Conservation (phyloP, 331 rosid species). For the Pyracantha coccinea region DNA sequence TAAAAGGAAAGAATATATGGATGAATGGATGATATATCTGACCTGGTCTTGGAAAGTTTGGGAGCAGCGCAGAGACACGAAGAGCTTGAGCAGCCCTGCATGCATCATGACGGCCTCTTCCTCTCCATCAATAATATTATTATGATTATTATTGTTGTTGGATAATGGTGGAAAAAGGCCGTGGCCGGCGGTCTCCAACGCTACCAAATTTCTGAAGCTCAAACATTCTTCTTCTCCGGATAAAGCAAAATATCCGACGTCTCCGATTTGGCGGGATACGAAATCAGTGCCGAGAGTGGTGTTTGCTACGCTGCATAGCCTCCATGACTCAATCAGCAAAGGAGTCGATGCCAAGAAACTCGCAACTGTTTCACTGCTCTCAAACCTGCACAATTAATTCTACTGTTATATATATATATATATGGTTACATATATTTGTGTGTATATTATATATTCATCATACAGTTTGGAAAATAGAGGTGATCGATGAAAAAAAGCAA, state of each 20-base stretch:
- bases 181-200: constrained; percentile 24
- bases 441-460: background rate
- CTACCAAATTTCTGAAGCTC: constrained; percentile 25
- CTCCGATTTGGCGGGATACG: constrained; percentile 23
- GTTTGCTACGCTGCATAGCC: constrained; percentile 54
- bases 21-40: background rate
- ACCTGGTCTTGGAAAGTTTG: constrained; percentile 40
- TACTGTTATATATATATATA: background rate
- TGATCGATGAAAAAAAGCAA: background rate
- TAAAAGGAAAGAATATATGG: background rate
- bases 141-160: constrained; percentile 10
- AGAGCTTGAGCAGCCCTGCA: constrained; percentile 41
- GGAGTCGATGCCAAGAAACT: constrained; percentile 60
- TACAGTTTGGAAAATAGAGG: background rate
- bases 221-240: constrained; percentile 20
- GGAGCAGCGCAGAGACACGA: constrained; percentile 11
- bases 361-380: constrained; percentile 64
- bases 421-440: background rate
- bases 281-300: constrained; percentile 8
- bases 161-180: constrained; percentile 22
- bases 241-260: constrained; percentile 49
- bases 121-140: constrained; percentile 14
- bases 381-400: constrained; percentile 42
- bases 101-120: constrained; percentile 47
- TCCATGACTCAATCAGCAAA: constrained; percentile 63